A percentile compares a stretch with the other conserved stretches of the same genome.
Conservation (phyloP, 805 yeast genomes). For the Candida ipomoeae region DNA sequence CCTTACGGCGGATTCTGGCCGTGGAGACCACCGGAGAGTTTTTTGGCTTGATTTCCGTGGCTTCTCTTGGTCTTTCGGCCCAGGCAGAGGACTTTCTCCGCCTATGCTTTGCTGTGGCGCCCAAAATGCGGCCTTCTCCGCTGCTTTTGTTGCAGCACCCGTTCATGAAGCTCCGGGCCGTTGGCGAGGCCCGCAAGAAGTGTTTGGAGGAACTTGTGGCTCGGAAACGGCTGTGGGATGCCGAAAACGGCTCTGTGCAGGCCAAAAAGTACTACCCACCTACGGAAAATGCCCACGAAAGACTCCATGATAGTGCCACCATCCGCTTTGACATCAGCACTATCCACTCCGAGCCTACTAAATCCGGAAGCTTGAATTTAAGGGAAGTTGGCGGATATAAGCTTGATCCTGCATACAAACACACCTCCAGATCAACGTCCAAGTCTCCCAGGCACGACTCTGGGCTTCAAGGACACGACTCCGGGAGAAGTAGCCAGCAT, state of each 20-base stretch:
- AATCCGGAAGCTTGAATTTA: background rate
- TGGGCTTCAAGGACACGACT: too few relatives aligned
- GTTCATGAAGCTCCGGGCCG: background rate
- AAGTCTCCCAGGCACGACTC: too few relatives aligned
- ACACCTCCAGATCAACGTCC: too few relatives aligned
- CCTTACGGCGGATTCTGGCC: constrained; percentile 35
- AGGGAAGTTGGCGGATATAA: too few relatives aligned
- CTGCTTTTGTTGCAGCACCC: background rate
- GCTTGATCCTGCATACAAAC: too few relatives aligned
- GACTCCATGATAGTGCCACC: constrained; percentile 8
- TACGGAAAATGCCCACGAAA: constrained; percentile 23
- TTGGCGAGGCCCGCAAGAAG: constrained; percentile 1
- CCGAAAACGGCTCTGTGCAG: constrained; percentile 28
- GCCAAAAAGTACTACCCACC: constrained; percentile 34
- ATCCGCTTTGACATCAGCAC: constrained; percentile 38
- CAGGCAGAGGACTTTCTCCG: constrained; percentile 1
- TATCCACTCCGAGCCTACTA: constrained; percentile 11
- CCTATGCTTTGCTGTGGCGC: background rate
- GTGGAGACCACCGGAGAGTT: constrained; percentile 32
- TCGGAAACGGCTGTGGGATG: constrained; percentile 36
- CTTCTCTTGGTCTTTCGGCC: background rate
- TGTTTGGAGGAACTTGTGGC: constrained; percentile 31
- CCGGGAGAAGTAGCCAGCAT: too few relatives aligned
- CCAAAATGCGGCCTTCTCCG: background rate
- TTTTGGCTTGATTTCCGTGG: constrained; percentile 14